Conservation (phyloP, 805 yeast species). For the Cyberlindnera petersonii region DNA sequence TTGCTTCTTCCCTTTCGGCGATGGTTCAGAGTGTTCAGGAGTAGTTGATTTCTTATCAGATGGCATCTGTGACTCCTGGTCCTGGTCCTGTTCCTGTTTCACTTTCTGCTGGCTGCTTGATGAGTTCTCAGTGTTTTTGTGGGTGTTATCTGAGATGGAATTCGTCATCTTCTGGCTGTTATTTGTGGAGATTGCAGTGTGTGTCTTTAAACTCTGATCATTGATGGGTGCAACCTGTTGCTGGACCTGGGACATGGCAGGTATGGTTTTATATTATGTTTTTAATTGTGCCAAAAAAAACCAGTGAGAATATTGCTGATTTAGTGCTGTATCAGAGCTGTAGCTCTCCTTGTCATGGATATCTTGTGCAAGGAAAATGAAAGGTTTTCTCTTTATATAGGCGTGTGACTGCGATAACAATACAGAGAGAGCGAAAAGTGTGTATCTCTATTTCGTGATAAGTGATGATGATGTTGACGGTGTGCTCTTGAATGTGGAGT, state of each 20-base stretch:
- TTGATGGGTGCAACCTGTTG: slow-evolving; percentile 1
- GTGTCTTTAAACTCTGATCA: slow-evolving; percentile 2
- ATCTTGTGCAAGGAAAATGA: background rate
- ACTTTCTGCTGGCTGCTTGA: too few species aligned
- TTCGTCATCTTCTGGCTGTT: background rate
- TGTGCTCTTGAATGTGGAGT: too few species aligned
- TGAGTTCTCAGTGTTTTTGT: too few species aligned
- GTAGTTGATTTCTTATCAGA: slow-evolving; percentile 6
- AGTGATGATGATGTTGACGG: too few species aligned
- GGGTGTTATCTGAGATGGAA: background rate
- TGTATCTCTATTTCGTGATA: too few species aligned
- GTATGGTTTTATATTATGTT: too few species aligned
- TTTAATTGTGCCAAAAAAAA: too few species aligned
- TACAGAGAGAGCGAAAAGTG: background rate
- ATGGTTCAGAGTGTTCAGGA: slow-evolving; percentile 7
- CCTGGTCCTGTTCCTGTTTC: too few species aligned
- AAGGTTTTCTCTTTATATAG: too few species aligned
- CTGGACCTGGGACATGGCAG: slow-evolving; percentile 8
- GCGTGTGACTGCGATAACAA: too few species aligned
- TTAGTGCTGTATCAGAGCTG: too few species aligned
- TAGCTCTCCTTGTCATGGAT: slow-evolving; percentile 1
- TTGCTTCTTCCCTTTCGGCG: slow-evolving; percentile 8
- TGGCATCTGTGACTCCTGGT: background rate
- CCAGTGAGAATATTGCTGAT: too few species aligned
- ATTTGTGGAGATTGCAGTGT: background rate